These are phyloP conservation scores for Ogataea trehaloabstinens DNA, from an alignment of 805 yeast genomes.

Conservation along the genomic window DNA sequence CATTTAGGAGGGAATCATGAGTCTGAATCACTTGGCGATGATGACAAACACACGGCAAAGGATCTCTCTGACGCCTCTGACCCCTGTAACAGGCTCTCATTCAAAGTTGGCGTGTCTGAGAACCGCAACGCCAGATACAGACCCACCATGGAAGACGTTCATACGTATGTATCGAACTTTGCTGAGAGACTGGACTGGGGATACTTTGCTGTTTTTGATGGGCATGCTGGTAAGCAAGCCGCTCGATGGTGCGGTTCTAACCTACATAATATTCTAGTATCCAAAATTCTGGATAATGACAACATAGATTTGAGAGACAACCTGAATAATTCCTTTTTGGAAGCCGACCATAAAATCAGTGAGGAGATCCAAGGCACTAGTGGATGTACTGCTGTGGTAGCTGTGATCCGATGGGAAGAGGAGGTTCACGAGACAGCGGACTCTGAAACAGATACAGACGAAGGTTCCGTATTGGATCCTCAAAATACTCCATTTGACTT, in stretches of 20 bases:
- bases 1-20: slow-evolving; percentile 5
- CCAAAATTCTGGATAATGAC: slow-evolving; percentile 47
- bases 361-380: slow-evolving; percentile 65
- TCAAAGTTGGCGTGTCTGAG: slow-evolving; percentile 88
- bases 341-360: slow-evolving; percentile 70
- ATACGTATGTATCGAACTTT: slow-evolving; percentile 87
- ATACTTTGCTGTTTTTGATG: slow-evolving; percentile 92
- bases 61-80: neutral
- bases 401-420: slow-evolving; percentile 81
- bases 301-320: slow-evolving; percentile 59
- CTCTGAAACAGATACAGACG: slow-evolving; percentile 7
- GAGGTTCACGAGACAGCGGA: slow-evolving; percentile 21
- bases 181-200: slow-evolving; percentile 93
- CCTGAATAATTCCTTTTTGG: slow-evolving; percentile 64
- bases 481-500: slow-evolving; percentile 42
- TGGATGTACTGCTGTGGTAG: slow-evolving; percentile 96
- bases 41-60: neutral
- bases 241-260: slow-evolving; percentile 94
- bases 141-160: slow-evolving; percentile 94
- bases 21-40: slow-evolving; percentile 1
- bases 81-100: slow-evolving; percentile 61
- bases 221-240: slow-evolving; percentile 92
- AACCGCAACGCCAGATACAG: slow-evolving; percentile 79
- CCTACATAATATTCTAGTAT: slow-evolving; percentile 67
- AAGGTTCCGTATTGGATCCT: slow-evolving; percentile 13